A percentile compares a stretch with the other conserved stretches of the same genome.
Evolutionary conservation across 2,329 filamentous ascomycete species (phyloP).

Genomic region (Furcasterigmium furcatum): DNA sequence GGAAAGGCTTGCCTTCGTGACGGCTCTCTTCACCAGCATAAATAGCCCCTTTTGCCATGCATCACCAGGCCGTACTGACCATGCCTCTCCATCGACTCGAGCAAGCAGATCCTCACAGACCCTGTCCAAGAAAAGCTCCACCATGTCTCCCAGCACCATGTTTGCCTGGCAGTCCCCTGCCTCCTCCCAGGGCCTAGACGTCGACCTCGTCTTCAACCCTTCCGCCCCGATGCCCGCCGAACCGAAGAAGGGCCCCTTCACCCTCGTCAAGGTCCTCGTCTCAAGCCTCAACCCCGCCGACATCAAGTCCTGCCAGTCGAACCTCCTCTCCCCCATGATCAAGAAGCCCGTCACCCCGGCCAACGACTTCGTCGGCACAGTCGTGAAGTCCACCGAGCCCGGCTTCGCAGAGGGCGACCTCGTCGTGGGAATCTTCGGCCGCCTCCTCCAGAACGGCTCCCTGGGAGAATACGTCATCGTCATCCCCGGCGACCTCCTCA

Average conservation of each 20-base stretch:
- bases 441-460: neutral
- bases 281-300: neutral
- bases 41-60: neutral
- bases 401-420: neutral
- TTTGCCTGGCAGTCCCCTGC: neutral
- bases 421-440: neutral
- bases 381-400: neutral
- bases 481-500: neutral
- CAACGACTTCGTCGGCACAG: neutral
- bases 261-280: neutral
- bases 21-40: too few relatives aligned
- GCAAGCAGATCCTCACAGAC: too few relatives aligned
- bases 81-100: too few relatives aligned
- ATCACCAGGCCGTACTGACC: neutral
- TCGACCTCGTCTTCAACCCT: neutral
- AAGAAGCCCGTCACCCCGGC: neutral
- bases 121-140: neutral
- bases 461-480: neutral
- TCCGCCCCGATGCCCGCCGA: neutral
- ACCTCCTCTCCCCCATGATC: neutral
- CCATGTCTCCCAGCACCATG: neutral
- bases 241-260: neutral
- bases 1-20: too few relatives aligned
- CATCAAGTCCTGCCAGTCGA: neutral
- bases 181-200: neutral